Percentiles rank a stretch among this genome's conserved stretches.
Evolutionary conservation across 163 green algal genomes (phyloP).

Genomic region (Scenedesmus sp.): DNA sequence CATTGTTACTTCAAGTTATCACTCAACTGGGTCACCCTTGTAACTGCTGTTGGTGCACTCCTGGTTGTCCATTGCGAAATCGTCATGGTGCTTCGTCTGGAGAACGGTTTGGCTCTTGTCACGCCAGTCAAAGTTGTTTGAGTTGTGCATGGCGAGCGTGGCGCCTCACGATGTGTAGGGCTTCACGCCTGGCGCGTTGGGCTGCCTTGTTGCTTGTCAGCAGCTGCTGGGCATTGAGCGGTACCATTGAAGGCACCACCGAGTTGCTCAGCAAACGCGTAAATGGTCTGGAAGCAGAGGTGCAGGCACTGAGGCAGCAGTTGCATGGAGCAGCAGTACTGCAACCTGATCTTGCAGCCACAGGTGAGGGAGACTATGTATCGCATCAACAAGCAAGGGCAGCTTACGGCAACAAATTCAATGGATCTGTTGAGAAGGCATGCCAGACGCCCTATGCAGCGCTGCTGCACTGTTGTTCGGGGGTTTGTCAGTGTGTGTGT

Average conservation of each 20-base stretch:
- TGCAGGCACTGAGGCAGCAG: slow-evolving; percentile 28
- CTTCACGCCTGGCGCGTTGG: slow-evolving; percentile 16
- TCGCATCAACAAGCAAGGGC: background rate
- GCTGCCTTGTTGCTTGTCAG: background rate
- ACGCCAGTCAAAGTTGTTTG: background rate
- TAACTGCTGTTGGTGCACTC: background rate
- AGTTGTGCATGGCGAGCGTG: background rate
- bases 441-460: background rate
- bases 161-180: background rate
- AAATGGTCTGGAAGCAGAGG: slow-evolving; percentile 11
- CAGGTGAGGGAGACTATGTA: background rate
- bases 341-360: background rate
- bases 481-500: background rate
- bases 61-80: background rate
- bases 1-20: too few species aligned
- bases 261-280: background rate
- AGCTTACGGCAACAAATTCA: background rate
- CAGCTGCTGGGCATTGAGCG: background rate
- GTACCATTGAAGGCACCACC: background rate
- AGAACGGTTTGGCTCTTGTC: background rate
- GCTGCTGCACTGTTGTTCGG: background rate
- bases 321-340: slow-evolving; percentile 22
- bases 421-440: background rate
- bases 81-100: background rate
- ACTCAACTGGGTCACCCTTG: background rate